Evolutionary conservation across 140 eudicot genomes (phyloP).

Genomic region (Stevia rebaudiana): DNA sequence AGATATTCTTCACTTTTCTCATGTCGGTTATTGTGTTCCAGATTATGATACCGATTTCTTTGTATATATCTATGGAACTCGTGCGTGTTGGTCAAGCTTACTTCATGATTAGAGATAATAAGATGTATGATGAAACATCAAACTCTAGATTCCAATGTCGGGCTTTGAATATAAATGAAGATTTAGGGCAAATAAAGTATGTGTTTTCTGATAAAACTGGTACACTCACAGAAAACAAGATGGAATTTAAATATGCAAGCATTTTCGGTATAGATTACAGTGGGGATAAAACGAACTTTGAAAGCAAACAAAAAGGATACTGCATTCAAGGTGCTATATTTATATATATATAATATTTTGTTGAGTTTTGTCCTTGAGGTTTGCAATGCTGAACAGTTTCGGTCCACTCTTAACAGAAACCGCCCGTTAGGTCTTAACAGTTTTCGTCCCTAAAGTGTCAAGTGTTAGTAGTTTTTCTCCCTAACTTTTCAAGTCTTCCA

Average conservation of each 20-base stretch:
- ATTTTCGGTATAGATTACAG: conserved; percentile 72
- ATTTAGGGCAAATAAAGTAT: conserved; percentile 91
- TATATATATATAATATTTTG: too few relatives aligned
- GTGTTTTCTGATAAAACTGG: conserved; percentile 95
- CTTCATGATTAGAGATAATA: conserved; percentile 72
- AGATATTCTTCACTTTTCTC: conserved; percentile 75
- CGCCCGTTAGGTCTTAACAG: too few relatives aligned
- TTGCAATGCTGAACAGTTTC: too few relatives aligned
- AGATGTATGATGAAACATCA: conserved; percentile 67
- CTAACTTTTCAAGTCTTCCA: too few relatives aligned
- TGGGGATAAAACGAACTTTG: conserved; percentile 28
- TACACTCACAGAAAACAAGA: conserved; percentile 92
- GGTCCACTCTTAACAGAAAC: too few relatives aligned
- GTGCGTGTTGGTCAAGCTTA: conserved; percentile 98
- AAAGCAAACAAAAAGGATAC: conserved; percentile 43
- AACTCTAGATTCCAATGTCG: conserved; percentile 81
- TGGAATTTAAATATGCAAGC: conserved; percentile 91
- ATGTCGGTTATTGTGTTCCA: conserved; percentile 94
- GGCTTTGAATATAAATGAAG: conserved; percentile 91
- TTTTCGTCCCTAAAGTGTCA: too few relatives aligned
- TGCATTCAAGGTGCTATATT: conserved; percentile 50
- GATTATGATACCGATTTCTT: conserved; percentile 88
- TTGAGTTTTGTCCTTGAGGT: too few relatives aligned
- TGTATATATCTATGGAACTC: conserved; percentile 98
- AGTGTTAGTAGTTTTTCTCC: too few relatives aligned